Evolutionary conservation across 169 alveolate genomes (phyloP).

Genomic region (Fabrea salina): DNA sequence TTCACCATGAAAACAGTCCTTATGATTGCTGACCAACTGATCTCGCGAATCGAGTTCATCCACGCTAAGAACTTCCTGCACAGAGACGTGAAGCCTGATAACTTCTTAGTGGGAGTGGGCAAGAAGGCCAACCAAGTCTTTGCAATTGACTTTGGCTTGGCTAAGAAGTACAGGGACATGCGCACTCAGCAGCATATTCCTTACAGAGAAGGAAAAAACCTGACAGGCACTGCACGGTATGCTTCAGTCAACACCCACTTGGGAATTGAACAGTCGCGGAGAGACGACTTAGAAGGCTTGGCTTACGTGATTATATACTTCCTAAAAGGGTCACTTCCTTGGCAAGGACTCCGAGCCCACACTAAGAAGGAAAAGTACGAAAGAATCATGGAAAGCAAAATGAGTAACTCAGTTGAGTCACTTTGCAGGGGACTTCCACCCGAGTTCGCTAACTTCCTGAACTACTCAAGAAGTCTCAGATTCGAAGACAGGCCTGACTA

Average conservation of each 20-base stretch:
- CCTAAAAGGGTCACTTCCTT: slow-evolving; percentile 40
- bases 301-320: slow-evolving; percentile 55
- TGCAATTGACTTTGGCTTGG: slow-evolving; percentile 75
- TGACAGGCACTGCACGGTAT: slow-evolving; percentile 84
- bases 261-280: slow-evolving; percentile 78
- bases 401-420: slow-evolving; percentile 50
- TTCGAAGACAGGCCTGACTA: too few relatives aligned
- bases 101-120: slow-evolving; percentile 59
- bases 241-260: slow-evolving; percentile 73
- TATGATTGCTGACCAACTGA: slow-evolving; percentile 46
- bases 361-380: slow-evolving; percentile 64
- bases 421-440: slow-evolving; percentile 59
- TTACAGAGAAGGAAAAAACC: slow-evolving; percentile 71
- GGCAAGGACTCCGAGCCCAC: slow-evolving; percentile 79
- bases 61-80: slow-evolving; percentile 66
- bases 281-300: slow-evolving; percentile 65
- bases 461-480: too few relatives aligned
- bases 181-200: slow-evolving; percentile 78
- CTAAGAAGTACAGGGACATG: slow-evolving; percentile 70
- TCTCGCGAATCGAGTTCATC: slow-evolving; percentile 54
- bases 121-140: slow-evolving; percentile 51
- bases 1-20: slow-evolving; percentile 53
- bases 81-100: slow-evolving; percentile 75
- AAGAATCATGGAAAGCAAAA: slow-evolving; percentile 58
- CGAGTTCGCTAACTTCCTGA: slow-evolving; percentile 50